Evolutionary conservation across 192 early-diverging fungal genomes (phyloP).

Genomic region (Phycomyces nitens): DNA sequence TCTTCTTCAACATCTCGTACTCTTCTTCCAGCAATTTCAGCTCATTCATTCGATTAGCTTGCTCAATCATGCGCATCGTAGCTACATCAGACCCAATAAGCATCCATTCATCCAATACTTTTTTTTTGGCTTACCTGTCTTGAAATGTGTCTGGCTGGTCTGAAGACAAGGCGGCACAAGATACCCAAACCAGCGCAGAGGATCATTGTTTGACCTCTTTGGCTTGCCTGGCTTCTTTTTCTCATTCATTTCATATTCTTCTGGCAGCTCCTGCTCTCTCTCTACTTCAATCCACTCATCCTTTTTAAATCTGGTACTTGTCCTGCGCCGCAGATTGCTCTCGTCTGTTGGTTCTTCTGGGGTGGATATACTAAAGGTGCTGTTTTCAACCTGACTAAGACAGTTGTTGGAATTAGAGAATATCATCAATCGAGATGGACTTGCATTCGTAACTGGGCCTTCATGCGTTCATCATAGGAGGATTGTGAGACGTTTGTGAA

Average conservation of each 20-base stretch:
- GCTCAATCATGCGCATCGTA: slow-evolving; percentile 7
- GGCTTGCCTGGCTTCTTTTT: slow-evolving; percentile 12
- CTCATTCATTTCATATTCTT: slow-evolving; percentile 14
- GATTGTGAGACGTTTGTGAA: slow-evolving; percentile 25
- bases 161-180: slow-evolving; percentile 40
- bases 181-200: slow-evolving; percentile 46
- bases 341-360: neutral
- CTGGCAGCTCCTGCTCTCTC: neutral
- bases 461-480: slow-evolving; percentile 45
- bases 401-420: too few species aligned
- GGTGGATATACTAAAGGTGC: too few species aligned
- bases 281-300: neutral
- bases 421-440: slow-evolving; percentile 2
- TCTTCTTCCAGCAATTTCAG: slow-evolving; percentile 15
- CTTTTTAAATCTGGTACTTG: neutral
- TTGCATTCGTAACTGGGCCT: slow-evolving; percentile 36
- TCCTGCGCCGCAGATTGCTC: neutral
- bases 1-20: slow-evolving; percentile 14
- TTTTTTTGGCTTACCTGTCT: slow-evolving; percentile 21
- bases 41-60: slow-evolving; percentile 18
- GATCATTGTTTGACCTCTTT: slow-evolving; percentile 20
- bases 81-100: slow-evolving; percentile 2
- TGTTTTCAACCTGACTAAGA: too few species aligned
- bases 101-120: neutral
- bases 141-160: slow-evolving; percentile 36